Base-by-base conservation (phyloP, 768 basidiomycete species). In the Collybiopsis luxurians region DNA sequence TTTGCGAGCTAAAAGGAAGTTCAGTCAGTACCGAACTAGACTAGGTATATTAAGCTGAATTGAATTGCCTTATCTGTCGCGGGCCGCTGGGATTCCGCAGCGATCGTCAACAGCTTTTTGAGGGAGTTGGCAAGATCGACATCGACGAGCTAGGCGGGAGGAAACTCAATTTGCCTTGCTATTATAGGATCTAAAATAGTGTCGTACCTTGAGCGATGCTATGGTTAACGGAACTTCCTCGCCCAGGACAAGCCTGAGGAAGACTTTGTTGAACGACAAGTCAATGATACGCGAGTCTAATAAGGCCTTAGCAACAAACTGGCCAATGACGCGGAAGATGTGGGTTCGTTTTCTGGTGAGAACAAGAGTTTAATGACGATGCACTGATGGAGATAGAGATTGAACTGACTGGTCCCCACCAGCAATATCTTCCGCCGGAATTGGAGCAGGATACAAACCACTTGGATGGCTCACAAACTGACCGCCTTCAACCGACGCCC, bases 261-360 rank as follows among this genome's bases (percentile, higher is more conserved):
- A 98, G n/a, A 96, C 75, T 69, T 91, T 93, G 76, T 94, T 98
- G 70, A 98, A 86, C 27, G 91, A 87, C 61, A 98, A 77, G 69
- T 98, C 97, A 72, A 98, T 96, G 67, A 98, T 98, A 19, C 97
- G 84, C 10, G 95, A 97, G 72, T 99, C 97, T 43, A 98, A 76
- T 81, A 98, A 86, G 3, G 96, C 95, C 73, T 98, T 96, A 9
- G 95, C 97, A 24, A 97, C 87, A 71, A 98, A 98, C 70, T 96
- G 92, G 2, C 97, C 97, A 46, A 98, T 86, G 21, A 95, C 87
- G 40, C 88, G 84, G 69, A 95, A 87, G 52, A 96, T 82, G 64
- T 93, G 89, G 4, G 89, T 88, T 24, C 86, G 82, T 77, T 94
- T 93, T 66, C 91, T 93, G 64, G 15, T 12, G 12, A 38, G 56